Evolutionary conservation across 306 rosid species (phyloP).

Genomic region (Medicago ruthenica): DNA sequence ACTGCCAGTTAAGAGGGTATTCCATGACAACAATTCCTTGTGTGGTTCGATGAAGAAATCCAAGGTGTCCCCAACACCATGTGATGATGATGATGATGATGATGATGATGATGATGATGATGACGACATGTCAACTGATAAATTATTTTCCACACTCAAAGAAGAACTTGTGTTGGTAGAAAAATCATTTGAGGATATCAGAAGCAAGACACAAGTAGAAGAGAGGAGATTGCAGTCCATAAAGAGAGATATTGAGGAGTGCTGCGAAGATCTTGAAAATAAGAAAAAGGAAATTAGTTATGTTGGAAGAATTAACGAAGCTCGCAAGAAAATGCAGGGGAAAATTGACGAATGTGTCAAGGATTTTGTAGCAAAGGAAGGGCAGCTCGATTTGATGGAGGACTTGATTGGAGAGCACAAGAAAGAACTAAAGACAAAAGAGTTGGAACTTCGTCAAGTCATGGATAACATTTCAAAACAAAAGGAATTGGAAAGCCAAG

Average conservation of each 20-base stretch:
- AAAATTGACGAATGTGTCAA: constrained; percentile 27
- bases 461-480: neutral
- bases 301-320: neutral
- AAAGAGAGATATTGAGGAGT: constrained; percentile 41
- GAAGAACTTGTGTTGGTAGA: constrained; percentile 36
- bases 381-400: constrained; percentile 1
- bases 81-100: constrained; percentile 8
- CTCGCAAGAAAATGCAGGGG: constrained; percentile 1
- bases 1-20: constrained; percentile 29
- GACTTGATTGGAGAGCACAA: constrained; percentile 16
- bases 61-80: neutral
- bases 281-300: constrained; percentile 42
- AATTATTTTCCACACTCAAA: neutral
- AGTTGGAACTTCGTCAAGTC: neutral
- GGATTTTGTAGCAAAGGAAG: constrained; percentile 35
- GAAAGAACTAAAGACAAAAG: neutral
- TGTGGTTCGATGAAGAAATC: constrained; percentile 12
- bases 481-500: neutral
- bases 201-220: constrained; percentile 6
- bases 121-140: neutral
- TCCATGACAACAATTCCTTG: neutral
- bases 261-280: constrained; percentile 42
- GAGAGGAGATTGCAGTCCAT: constrained; percentile 39
- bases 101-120: too few species aligned
- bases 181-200: constrained; percentile 22